Evolutionary conservation across 2,329 filamentous ascomycete genomes (phyloP), one percentile per base, ranked within the genome.

Genomic region (Metarhizium humberi): DNA sequence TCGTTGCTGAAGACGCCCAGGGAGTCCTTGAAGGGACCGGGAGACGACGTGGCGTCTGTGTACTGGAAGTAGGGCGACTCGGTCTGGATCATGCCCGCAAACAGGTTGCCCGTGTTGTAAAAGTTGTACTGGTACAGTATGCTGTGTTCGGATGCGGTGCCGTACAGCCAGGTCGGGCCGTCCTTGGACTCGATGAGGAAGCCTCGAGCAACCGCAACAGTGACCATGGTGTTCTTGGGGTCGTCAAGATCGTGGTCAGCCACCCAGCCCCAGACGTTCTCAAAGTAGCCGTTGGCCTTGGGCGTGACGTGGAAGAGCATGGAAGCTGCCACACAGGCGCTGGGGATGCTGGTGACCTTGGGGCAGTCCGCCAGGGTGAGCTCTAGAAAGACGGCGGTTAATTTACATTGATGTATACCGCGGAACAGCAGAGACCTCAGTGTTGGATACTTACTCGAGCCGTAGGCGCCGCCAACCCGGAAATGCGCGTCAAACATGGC

Each of bases 381-480:
- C 84, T 81, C 6, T 91, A 76, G 14, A 11, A 14, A 11, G 6
- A 40, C 36, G 14, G 36, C 10, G 36, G 14, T 40, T 25, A 25
- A 25, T 25, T 25, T 25, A 25, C 25, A 25, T 1, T 25, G 20
- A 25, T 25, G 25, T 25, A 4, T 25, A 25, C 25, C 4, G 25
- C 25, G 25, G 25, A 4, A 25, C 25, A 25, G 25, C 25, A 25
- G 25, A 25, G 25, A 25, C 25, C 4, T 25, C 25, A 25, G 4
- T 25, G 25, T 10, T 40, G 10, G 14, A 11, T 40, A 14, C 36
- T 40, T 40, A 48, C 82, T 70, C 13, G 86, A 86, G 36, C 87
- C 87, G 3, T 79, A 77, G 18, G 80, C 81, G 29, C 88, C 88
- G 59, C 86, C 87, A 56, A 92, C 78, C 58, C 88, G 84, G 67